Evolutionary conservation across 2,329 filamentous ascomycete species (phyloP), one percentile per base, ranked within the genome.

Genomic region (Septoria linicola): DNA sequence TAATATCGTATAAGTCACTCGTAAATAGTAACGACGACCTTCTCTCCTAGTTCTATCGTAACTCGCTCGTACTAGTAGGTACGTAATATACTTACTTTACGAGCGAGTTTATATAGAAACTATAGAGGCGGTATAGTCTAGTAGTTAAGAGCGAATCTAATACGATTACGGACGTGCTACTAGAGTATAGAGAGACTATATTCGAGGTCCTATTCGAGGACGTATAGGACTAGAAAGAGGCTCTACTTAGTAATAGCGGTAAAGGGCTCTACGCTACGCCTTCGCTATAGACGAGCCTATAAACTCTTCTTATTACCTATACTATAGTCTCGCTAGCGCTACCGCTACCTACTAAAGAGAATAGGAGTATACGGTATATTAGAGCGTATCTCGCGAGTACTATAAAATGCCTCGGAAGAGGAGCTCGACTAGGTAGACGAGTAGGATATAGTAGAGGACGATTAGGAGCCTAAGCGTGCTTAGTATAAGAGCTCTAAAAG

Each of bases 1-100:
- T 96, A 14, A 83, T 88, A 8, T 85, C 89, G 1, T 82, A 96
- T 61, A 86, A 84, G 64, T 71, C 73, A 17, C 59, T 50, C 69
- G 2, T 58, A 25, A 70, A 70, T 1, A 23, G 44, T 23, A 88
- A 88, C 27, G 90, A 93, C 58, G 80, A 83, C 21, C 87, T 95
- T 53, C 78, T 80, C n/a, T 76, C 79, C 14, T 97, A 92, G 92
- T 97, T 96, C 71, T 87, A 85, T 65, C 77, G 83, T 17, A 84
- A 89, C 69, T 93, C 89, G 0, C 79, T 82, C 3, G 85, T 96
- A 40, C 95, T 85, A 63, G 87, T 96, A 14, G 81, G 85, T 1
- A 73, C 78, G 20, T 78, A 85, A 53, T 91, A 96, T 68, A 80
- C 81, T 10, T 86, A 88, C 67, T 96, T 89, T 54, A 81, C 85